A percentile compares a stretch with the other conserved stretches of the same genome.
These are phyloP conservation scores for Trichophyton equinum DNA, from an alignment of 2,329 filamentous ascomycete genomes.

Conservation along the genomic window DNA sequence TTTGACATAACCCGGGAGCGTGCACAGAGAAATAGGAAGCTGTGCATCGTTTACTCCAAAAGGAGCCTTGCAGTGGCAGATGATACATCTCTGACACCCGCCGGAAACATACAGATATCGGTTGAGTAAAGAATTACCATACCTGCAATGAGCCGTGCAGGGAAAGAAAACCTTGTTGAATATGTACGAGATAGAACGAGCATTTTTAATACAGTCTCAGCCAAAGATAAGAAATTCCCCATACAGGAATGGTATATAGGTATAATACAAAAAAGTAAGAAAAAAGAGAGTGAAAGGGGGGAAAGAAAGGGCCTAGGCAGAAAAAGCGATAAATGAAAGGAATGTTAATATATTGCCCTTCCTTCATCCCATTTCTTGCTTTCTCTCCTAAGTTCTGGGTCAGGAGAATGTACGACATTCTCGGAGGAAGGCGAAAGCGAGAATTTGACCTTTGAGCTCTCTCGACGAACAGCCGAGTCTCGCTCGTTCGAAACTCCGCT, in stretches of 20 bases:
- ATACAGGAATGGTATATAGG: neutral
- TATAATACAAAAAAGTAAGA: neutral
- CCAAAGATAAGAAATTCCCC: neutral
- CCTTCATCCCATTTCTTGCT: constrained; percentile 37
- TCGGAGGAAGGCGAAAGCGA: constrained; percentile 18
- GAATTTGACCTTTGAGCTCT: constrained; percentile 20
- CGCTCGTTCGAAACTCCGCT: constrained; percentile 33
- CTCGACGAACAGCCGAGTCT: constrained; percentile 16
- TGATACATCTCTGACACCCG: neutral
- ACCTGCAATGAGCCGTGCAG: neutral
- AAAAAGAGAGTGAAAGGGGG: too few relatives aligned
- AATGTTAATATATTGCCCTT: constrained; percentile 33
- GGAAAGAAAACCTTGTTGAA: neutral
- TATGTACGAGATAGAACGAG: neutral
- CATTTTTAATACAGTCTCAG: neutral
- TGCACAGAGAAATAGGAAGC: neutral
- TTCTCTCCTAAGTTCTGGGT: constrained; percentile 22
- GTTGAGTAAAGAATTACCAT: neutral
- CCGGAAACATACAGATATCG: neutral
- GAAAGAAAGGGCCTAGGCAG: neutral
- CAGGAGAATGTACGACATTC: constrained; percentile 16
- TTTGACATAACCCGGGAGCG: neutral
- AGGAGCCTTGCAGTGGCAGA: neutral
- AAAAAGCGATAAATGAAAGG: neutral
- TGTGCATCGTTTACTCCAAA: neutral